Base-by-base conservation (phyloP, 371 early-diverging fungal species). In the Apophysomyces variabilis region DNA sequence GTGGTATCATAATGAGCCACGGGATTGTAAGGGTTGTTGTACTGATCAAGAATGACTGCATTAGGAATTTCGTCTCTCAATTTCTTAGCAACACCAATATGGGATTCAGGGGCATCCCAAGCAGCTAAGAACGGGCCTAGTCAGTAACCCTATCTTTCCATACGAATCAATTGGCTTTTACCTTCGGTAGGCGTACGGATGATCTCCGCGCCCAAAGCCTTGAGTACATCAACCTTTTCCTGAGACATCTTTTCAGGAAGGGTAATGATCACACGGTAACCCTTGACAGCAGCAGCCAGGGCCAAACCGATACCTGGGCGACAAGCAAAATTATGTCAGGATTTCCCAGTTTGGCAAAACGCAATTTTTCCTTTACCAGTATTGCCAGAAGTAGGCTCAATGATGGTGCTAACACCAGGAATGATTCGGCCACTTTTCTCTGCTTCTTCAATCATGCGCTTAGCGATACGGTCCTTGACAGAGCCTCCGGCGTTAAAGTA, bases 221-320 rank as follows among this genome's bases (percentile, higher is more conserved):
- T 98, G 66, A 99, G 85, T 1, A 98, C 94, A 76, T 96, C 97
- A 14, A 97, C 94, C 86, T 97, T 97, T 74, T 99, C 99, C 82
- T 96, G 93, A 46, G 93, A 93, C 97, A 98, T 98, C 82, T 97
- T 98, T 76, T 99, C 98, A 18, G 99, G 98, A 46, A 99, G 79
- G 3, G 98, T 98, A 73, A 97, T 98, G 69, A 99, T 95, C 68
- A 92, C 90, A 62, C 93, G 89, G 82, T 99, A 99, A 9, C 98
- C 98, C 85, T 95, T 98, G 65, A 97, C 94, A 38, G 98, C 98
- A 57, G 93, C 96, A 56, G 96, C 90, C 41, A 96, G 83, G 32
- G 97, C 98, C 45, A 97, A 82, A 57, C 94, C 95, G 72, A 96
- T 95, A 65, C 89, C 89, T 77, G 37, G 11, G 39, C 11, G 58